Evolutionary conservation across 352 stramenopile species (phyloP), one percentile per base, ranked within the genome.

Genomic region (Pythium volutum): DNA sequence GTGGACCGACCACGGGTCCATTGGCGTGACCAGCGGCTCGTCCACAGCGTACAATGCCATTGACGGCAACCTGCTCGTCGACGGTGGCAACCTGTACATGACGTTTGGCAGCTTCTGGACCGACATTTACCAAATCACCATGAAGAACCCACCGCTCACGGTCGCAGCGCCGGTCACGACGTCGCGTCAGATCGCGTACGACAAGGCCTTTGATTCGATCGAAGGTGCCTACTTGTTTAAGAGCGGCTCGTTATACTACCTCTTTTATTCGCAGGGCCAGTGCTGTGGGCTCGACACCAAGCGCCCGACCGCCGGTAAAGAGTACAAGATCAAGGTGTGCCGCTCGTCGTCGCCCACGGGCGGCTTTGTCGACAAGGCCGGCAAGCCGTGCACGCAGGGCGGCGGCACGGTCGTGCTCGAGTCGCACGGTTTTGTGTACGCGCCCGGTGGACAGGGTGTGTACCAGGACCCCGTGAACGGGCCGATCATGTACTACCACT

Each of bases 31-130:
- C 27, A 84, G 73, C 48, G 59, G 67, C 26, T 39, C 55, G 18
- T 67, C 64, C 26, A 81, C 75, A 48, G 48, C 62, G 15, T 84
- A 81, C 75, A 84, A 84, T 58, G 75, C 71, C 15, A 84, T 84
- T n/a, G 75, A 84, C 55, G 64, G 72, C 29, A 81, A 80, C 48
- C 45, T 84, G 16, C 47, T 84, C 48, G 31, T 70, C 26, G 72
- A 70, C 1, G 70, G 64, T 36, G 64, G 41, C 26, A 55, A 70
- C n/a, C 65, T 75, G 49, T 81, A 76, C 60, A 59, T 84, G 47
- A 77, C 73, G 16, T 81, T 84, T 43, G 75, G 75, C 15, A 81
- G 72, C 60, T 82, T 70, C 59, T 84, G 75, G 75, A 67, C 64
- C 0, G 74, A 56, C 22, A 57, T 80, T 26, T 68, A 71, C 66